Base-by-base conservation (phyloP, 2,329 filamentous ascomycete species). In the Colletotrichum lupini region DNA sequence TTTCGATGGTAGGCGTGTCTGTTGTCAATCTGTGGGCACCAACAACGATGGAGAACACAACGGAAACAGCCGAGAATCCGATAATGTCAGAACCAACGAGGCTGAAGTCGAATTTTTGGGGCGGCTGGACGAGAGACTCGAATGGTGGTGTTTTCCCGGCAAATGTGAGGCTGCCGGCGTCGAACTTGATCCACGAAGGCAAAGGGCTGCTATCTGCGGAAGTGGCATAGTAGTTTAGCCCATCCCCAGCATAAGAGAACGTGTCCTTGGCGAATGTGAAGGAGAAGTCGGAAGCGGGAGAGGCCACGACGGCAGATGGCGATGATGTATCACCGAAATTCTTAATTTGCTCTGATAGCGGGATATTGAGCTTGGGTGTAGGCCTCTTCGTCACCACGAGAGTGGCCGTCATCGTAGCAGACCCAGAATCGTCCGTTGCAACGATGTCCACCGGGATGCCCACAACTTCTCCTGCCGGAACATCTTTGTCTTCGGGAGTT, bases 181-280 rank as follows among this genome's bases (percentile, higher is more conserved):
- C 89, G 78, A 98, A 98, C n/a, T 84, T 84, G 57, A 97, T 85
- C 95, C 95, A 98, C 0, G 94, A 92, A 24, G 95, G 95, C 46
- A 98, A 84, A 46, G 95, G 95, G n/a, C 93, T 94, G 78, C 94
- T 93, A 78, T 96, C 89, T 5, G 86, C 87, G 4, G 94, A 93
- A 3, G 93, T 91, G 9, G 94, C 94, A 79, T 97, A 96, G 81
- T 95, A 97, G 71, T 91, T 90, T 63, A 92, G 86, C 19, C 82
- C 84, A 11, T 85, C 83, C 3, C 82, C 82, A 4, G 86, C 83
- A 55, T 88, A 83, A n/a, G 85, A 84, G 80, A 97, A 97, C 0
- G 92, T 94, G 22, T 89, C 82, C 5, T 78, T 76, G 57, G 87
- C 83, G 75, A 92, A 90, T 2, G 81, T 79, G 74, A 91, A 90